Conservation (phyloP, 148 eudicot species). For the Amaranthus palmeri region DNA sequence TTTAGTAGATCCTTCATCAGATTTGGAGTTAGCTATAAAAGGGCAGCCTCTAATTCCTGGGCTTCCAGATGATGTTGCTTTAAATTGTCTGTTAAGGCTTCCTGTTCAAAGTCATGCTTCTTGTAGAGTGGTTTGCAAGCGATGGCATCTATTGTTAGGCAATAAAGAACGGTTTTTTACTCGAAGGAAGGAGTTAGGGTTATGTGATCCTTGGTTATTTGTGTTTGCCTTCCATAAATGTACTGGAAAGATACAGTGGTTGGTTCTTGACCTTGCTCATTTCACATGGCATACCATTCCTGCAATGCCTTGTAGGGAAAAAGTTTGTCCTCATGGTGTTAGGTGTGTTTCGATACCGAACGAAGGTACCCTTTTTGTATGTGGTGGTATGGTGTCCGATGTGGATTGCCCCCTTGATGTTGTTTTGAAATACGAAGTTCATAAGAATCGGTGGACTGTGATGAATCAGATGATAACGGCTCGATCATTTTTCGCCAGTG, state of each 20-base stretch:
- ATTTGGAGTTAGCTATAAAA: conserved; percentile 41
- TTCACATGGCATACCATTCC: conserved; percentile 82
- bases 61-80: conserved; percentile 85
- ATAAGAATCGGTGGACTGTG: conserved; percentile 74
- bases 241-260: conserved; percentile 79
- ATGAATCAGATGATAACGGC: conserved; percentile 82
- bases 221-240: conserved; percentile 68
- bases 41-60: conserved; percentile 78
- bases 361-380: conserved; percentile 67
- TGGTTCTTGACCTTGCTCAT: conserved; percentile 61
- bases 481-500: conserved; percentile 79
- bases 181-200: conserved; percentile 62
- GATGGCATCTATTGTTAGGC: conserved; percentile 65
- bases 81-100: conserved; percentile 71
- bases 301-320: conserved; percentile 75
- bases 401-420: conserved; percentile 79
- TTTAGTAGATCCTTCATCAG: conserved; percentile 48
- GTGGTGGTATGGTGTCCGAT: conserved; percentile 76
- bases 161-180: conserved; percentile 65
- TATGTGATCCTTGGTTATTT: conserved; percentile 72
- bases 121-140: conserved; percentile 59
- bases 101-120: conserved; percentile 54
- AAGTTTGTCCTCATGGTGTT: conserved; percentile 74
- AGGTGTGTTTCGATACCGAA: conserved; percentile 60
- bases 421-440: conserved; percentile 73